Base-by-base conservation (phyloP, 768 basidiomycete species). In the Termitomyces sp. region DNA sequence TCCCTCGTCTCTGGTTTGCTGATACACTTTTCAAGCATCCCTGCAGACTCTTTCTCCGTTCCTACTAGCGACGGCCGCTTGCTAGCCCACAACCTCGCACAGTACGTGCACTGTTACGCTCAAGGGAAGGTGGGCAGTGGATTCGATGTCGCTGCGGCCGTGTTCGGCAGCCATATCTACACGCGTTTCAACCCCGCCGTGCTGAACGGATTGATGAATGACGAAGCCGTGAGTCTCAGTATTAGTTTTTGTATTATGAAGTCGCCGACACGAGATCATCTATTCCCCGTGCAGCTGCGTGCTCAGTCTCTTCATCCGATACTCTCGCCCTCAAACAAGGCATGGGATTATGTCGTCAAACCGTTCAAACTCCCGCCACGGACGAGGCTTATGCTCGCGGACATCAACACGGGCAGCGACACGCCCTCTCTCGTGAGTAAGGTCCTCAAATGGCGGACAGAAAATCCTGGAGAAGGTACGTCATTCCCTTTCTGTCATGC, bases 51-150 rank as follows among this genome's bases (percentile, higher is more conserved):
- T 5, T 78, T 90, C 21, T 63, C 67, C 16, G 73, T 74, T 27
- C 68, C 74, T 6, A 65, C 74, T 42, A 74, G 72, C 63, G 73
- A 77, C 25, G 84, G 81, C 21, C 75, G 83, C 58, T 71, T 74
- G 58, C 72, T 97, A 17, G 87, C 92, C 0, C 97, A 99, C 71
- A 98, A 97, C 69, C 81, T 92, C 42, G 87, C 97, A 4, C 97
- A 99, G 68, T 97, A 88, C 68, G 83, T 94, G 7, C 97, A 99
- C 70, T 98, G 95, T 67, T 77, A 95, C 37, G 97, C 96, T 0
- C 97, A 99, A 74, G 97, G 97, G 40, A 99, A 99, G 73, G 88
- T 99, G 16, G 97, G 97, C 31, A 94, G 91, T 65, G 97, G 97
- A 6, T 99, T 99, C 74, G 97, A 99, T 66, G 92, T 99, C 46